Base-by-base conservation (phyloP, 257 asterid species). In the Jasminum sambac region DNA sequence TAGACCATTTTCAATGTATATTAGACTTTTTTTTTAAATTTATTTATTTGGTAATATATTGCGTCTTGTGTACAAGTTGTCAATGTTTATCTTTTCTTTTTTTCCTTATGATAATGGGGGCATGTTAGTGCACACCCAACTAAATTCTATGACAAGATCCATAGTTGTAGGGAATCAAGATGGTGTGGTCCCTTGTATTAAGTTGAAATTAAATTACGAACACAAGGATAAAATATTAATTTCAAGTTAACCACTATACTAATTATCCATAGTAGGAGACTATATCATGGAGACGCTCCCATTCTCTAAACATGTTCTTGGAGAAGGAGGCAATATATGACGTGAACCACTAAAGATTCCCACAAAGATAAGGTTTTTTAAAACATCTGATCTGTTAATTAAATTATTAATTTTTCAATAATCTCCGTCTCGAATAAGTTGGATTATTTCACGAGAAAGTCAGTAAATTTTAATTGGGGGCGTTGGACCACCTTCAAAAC, bases 291-390 rank as follows among this genome's bases (percentile, higher is more conserved):
- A 36, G 24, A 73, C 65, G 74, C 55, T 68, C 71, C 74, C 74
- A 36, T 66, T 74, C 58, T 66, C 44, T 71, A 67, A 63, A 79
- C 80, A 79, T 79, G 80, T 25, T 75, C 69, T 78, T 67, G 69
- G 43, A 26, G 46, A 17, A 71, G 78, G 75, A 67, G 70, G 73
- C 78, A 71, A 50, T 19, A 66, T 21, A 21, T 40, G 36, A 42
- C 64, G 72, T 67, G 72, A 66, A 55, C 48, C 62, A 46, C 77
- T 67, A 63, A 75, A 79, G 74, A 79, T 74, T 66, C 23, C 21
- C 55, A 16, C 0, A 7, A 46, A 46, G 55, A 46, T 46, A 46
- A 46, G 55, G 21, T 46, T 5, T 43, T 14, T 46, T 46, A 30
- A 30, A 16, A 16, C 21, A 13, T 46, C 23, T 46, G n/a, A n/a